A percentile compares a stretch with the other conserved stretches of the same genome.
Conservation (phyloP, 169 alveolate species). For the Cryptosporidium viatorum region DNA sequence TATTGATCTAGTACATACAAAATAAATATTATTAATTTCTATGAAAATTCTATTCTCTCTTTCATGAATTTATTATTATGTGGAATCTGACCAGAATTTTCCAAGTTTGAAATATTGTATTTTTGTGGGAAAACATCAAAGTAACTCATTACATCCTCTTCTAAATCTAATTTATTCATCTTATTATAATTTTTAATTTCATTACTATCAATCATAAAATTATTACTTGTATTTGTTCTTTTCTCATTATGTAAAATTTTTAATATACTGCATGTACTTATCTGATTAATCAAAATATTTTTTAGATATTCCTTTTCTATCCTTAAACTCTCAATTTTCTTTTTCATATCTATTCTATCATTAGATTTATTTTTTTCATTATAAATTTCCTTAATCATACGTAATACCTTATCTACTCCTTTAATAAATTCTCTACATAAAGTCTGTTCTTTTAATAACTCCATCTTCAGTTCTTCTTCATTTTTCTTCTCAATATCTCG, state of each 20-base stretch:
- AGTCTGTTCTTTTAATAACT: slow-evolving; percentile 37
- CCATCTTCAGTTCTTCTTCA: slow-evolving; percentile 56
- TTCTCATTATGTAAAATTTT: slow-evolving; percentile 1
- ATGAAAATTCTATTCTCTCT: not conserved
- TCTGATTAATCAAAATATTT: slow-evolving; percentile 23
- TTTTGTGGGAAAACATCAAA: slow-evolving; percentile 4
- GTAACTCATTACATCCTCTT: slow-evolving; percentile 43
- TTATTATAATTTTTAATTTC: not conserved
- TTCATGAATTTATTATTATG: slow-evolving; percentile 4
- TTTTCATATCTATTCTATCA: not conserved
- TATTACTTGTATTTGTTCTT: not conserved
- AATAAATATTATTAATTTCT: not conserved
- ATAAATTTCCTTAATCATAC: slow-evolving; percentile 20
- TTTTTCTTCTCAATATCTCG: not conserved
- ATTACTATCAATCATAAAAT: not conserved
- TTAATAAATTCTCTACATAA: slow-evolving; percentile 27
- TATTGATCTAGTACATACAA: slow-evolving; percentile 1
- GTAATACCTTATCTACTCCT: slow-evolving; percentile 42
- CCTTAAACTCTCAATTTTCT: slow-evolving; percentile 16
- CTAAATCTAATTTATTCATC: slow-evolving; percentile 1
- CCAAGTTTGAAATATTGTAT: not conserved
- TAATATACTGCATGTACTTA: slow-evolving; percentile 31
- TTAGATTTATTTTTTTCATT: slow-evolving; percentile 8
- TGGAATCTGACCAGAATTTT: not conserved
- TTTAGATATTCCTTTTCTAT: slow-evolving; percentile 39